Evolutionary conservation across 768 basidiomycete genomes (phyloP).

Genomic region (Collybia sp.): DNA sequence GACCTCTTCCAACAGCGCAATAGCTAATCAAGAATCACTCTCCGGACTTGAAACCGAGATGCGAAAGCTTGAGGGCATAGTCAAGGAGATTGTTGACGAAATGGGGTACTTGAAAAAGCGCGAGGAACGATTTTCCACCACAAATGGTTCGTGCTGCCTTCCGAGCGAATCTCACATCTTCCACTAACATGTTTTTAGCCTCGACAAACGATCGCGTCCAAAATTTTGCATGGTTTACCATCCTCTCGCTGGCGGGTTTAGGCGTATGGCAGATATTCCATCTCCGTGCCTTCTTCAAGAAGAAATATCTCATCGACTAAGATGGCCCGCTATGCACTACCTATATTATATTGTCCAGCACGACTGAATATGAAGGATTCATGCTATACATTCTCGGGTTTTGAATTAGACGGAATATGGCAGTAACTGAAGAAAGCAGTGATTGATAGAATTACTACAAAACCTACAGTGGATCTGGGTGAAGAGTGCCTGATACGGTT

Average conservation of each 20-base stretch:
- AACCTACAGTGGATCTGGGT: too few species aligned
- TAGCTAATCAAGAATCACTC: slow-evolving; percentile 96
- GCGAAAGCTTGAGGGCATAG: slow-evolving; percentile 93
- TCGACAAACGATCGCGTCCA: slow-evolving; percentile 91
- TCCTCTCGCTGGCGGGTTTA: slow-evolving; percentile 69
- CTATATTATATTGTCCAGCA: background rate
- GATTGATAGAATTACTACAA: too few species aligned
- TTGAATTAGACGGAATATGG: too few species aligned
- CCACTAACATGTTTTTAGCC: slow-evolving; percentile 38
- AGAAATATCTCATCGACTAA: slow-evolving; percentile 90
- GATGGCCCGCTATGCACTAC: background rate
- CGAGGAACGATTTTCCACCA: slow-evolving; percentile 84
- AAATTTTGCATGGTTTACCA: slow-evolving; percentile 88
- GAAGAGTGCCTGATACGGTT: background rate
- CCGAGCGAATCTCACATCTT: background rate
- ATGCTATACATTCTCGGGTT: background rate
- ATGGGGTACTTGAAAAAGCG: slow-evolving; percentile 85
- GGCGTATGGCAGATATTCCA: slow-evolving; percentile 97
- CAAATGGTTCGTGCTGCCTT: slow-evolving; percentile 70
- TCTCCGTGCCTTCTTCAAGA: slow-evolving; percentile 91
- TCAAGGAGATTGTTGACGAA: slow-evolving; percentile 94
- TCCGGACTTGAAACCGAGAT: slow-evolving; percentile 97
- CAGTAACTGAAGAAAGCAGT: too few species aligned
- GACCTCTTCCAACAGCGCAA: slow-evolving; percentile 58
- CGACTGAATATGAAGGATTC: background rate